Conservation (phyloP, 2,329 filamentous ascomycete genomes). For the Beauveria asiatica region DNA sequence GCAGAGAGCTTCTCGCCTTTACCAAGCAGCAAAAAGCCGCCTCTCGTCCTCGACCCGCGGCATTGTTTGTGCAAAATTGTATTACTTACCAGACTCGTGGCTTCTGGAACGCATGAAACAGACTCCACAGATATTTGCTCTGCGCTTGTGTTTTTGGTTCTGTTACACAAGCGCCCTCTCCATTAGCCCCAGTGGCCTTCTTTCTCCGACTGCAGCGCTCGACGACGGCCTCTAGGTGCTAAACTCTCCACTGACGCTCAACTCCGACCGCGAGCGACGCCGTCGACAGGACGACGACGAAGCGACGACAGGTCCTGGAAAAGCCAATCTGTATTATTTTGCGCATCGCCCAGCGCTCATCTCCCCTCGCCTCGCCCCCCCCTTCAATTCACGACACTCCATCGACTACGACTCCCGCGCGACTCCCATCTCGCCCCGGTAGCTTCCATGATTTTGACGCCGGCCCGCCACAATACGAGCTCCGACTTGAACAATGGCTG, state of each 20-base stretch:
- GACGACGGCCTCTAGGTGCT: constrained; percentile 2
- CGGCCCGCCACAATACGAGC: constrained; percentile 32
- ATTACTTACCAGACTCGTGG: neutral
- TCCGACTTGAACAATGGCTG: constrained; percentile 45
- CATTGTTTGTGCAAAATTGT: neutral
- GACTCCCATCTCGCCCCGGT: constrained; percentile 14
- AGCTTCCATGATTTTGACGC: constrained; percentile 47
- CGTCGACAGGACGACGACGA: neutral
- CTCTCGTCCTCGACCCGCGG: neutral
- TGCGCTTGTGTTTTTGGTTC: neutral
- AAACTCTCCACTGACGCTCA: neutral
- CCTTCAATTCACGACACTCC: neutral
- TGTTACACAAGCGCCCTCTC: constrained; percentile 1
- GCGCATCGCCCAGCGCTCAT: neutral
- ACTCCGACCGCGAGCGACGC: neutral
- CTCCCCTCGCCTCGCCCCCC: neutral
- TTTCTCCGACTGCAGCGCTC: constrained; percentile 2
- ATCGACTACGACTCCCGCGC: neutral
- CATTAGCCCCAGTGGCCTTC: neutral
- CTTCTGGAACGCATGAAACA: neutral
- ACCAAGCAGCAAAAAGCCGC: constrained; percentile 4
- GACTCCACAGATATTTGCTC: neutral
- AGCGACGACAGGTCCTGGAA: neutral
- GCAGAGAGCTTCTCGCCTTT: neutral
- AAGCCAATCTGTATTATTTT: neutral